Base-by-base conservation (phyloP, 352 stramenopile genomes). In the Phytophthora pinifolia region DNA sequence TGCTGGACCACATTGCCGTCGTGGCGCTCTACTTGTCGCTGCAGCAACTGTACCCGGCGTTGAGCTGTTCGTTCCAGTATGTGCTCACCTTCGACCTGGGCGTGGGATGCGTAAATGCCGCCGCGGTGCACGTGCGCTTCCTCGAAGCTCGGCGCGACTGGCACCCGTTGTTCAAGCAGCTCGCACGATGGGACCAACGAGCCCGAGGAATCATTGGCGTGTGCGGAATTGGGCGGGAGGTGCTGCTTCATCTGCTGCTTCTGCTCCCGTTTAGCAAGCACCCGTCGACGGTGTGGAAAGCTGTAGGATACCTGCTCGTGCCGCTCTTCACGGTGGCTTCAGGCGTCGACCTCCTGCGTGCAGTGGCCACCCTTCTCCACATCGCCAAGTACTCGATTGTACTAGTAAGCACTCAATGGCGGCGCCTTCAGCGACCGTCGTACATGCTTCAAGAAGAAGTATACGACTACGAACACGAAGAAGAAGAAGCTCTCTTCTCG, bases 1-100 rank as follows among this genome's bases (percentile, higher is more conserved):
- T 89, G 9, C 57, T 94, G 20, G 83, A 94, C 58, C 81, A 84
- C 35, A 48, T 92, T 6, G 66, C 67, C 14, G 59, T 86, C 31
- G 32, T 88, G 10, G 79, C 68, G 32, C 51, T 84, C 8, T 92
- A 90, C 54, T 70, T 69, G 7, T 76, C 79, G 14, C 62, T 94
- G 15, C 67, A 76, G 54, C 58, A 36, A 3, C 45, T 87, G 3
- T 92, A 91, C 25, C 74, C 81, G 6, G 54, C 61, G 6, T 62
- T 83, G 1, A 56, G 48, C 6, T 17, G 35, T 8, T 59, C 68
- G 0, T 88, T 89, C 42, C 70, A 74, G 2, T 51, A 46, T 15
- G 67, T 93, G 42, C 49, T 87, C 15, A 59, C 49, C 22, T 72
- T 88, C 30, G 83, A 92, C 27, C 63, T 93, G 14, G 61, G 64